These are phyloP conservation scores for Rubroboletus pulcherrimus DNA, from an alignment of 768 basidiomycete genomes.

Conservation along the genomic window DNA sequence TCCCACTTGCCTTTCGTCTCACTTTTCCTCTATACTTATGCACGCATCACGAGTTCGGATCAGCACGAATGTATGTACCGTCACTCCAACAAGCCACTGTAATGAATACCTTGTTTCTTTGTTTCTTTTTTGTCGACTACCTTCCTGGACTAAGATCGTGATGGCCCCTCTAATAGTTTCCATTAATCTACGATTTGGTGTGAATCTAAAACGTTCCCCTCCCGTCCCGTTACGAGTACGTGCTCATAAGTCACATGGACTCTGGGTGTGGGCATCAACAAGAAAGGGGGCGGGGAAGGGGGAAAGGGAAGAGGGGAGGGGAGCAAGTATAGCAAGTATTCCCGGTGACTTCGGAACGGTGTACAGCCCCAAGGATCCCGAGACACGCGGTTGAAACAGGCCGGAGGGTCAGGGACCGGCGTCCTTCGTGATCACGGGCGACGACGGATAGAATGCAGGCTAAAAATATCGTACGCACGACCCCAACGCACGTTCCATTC, in stretches of 20 bases:
- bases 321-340: background rate
- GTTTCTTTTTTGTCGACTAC: background rate
- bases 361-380: background rate
- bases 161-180: background rate
- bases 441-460: background rate
- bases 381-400: background rate
- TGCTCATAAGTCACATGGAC: background rate
- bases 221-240: too few relatives aligned
- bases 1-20: background rate
- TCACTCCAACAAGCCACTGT: constrained; percentile 9
- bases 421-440: background rate
- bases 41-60: constrained; percentile 8
- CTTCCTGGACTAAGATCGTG: background rate
- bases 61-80: constrained; percentile 20
- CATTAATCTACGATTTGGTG: too few relatives aligned
- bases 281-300: background rate
- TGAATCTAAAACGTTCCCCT: background rate
- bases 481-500: too few relatives aligned
- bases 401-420: background rate
- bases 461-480: background rate
- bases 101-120: background rate
- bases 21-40: constrained; percentile 16
- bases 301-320: too few relatives aligned
- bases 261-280: background rate
- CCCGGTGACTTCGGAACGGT: background rate